Evolutionary conservation across 2,329 filamentous ascomycete genomes (phyloP).

Genomic region (Ophiocordyceps camponoti-floridani): DNA sequence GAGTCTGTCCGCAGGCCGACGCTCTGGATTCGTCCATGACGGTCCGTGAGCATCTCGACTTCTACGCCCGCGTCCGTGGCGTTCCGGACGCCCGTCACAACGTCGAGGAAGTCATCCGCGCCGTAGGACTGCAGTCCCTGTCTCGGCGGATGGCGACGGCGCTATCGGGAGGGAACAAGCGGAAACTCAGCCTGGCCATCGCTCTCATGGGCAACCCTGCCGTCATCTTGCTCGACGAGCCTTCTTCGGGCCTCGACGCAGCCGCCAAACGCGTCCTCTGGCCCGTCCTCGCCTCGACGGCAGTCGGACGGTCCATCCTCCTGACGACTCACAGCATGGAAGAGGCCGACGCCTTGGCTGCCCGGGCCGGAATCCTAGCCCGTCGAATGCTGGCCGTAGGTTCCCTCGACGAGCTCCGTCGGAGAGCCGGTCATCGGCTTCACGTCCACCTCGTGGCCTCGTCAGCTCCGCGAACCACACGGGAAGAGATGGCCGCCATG

Average conservation of each 20-base stretch:
- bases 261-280: conserved; percentile 88
- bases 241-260: conserved; percentile 75
- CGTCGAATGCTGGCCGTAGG: conserved; percentile 73
- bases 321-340: conserved; percentile 93
- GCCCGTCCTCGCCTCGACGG: conserved; percentile 60
- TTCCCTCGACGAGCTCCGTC: conserved; percentile 52
- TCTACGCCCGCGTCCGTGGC: conserved; percentile 75
- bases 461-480: conserved; percentile 53
- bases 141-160: conserved; percentile 57
- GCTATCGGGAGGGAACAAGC: conserved; percentile 78
- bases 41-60: conserved; percentile 66
- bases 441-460: conserved; percentile 67
- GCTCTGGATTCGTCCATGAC: conserved; percentile 80
- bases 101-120: conserved; percentile 58
- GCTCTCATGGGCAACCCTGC: conserved; percentile 84
- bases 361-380: conserved; percentile 71
- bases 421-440: conserved; percentile 59
- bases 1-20: conserved; percentile 82
- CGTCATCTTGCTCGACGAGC: conserved; percentile 78
- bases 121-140: conserved; percentile 61
- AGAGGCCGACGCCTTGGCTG: conserved; percentile 77
- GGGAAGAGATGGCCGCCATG: conserved; percentile 49
- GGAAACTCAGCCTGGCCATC: conserved; percentile 80
- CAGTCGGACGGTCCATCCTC: conserved; percentile 62
- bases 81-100: conserved; percentile 61